Percentiles rank a stretch among this genome's conserved stretches.
phyloP scores from a whole-genome alignment of 2,329 filamentous ascomycete species.

The Penicillium sp. region DNA sequence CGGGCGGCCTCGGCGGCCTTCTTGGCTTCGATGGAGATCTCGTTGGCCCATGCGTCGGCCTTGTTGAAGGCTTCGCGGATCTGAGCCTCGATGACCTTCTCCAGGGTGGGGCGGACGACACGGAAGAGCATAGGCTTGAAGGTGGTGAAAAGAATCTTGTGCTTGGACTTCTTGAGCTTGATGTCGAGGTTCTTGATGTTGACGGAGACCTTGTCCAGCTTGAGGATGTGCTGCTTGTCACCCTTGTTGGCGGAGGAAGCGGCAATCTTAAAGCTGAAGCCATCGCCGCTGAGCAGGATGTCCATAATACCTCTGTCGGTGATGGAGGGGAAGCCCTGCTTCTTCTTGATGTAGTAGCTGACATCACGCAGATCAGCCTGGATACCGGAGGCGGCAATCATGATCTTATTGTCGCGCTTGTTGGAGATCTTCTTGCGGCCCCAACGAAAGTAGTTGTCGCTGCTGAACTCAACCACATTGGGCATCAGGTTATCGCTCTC shows the following conservation, averaged over 20 bases:
- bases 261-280: conserved; percentile 89
- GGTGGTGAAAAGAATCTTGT: conserved; percentile 84
- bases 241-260: conserved; percentile 75
- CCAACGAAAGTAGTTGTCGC: conserved; percentile 93
- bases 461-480: conserved; percentile 83
- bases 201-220: conserved; percentile 84
- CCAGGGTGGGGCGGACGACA: conserved; percentile 76
- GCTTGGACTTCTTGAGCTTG: conserved; percentile 90
- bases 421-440: conserved; percentile 83
- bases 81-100: conserved; percentile 85
- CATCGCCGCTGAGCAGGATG: conserved; percentile 80
- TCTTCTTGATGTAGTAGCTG: conserved; percentile 91
- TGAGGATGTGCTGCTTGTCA: conserved; percentile 84
- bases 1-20: conserved; percentile 65
- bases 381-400: conserved; percentile 82
- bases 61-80: conserved; percentile 80
- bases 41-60: conserved; percentile 69
- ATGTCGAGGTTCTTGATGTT: conserved; percentile 79
- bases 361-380: conserved; percentile 90
- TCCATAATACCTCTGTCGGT: conserved; percentile 87
- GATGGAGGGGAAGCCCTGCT: conserved; percentile 86
- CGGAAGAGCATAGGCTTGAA: conserved; percentile 87
- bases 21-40: conserved; percentile 81
- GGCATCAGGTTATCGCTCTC: conserved; percentile 97
- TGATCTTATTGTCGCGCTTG: conserved; percentile 78